Conservation (phyloP, 2,329 filamentous ascomycete species). For the Aspergillus japonicus region DNA sequence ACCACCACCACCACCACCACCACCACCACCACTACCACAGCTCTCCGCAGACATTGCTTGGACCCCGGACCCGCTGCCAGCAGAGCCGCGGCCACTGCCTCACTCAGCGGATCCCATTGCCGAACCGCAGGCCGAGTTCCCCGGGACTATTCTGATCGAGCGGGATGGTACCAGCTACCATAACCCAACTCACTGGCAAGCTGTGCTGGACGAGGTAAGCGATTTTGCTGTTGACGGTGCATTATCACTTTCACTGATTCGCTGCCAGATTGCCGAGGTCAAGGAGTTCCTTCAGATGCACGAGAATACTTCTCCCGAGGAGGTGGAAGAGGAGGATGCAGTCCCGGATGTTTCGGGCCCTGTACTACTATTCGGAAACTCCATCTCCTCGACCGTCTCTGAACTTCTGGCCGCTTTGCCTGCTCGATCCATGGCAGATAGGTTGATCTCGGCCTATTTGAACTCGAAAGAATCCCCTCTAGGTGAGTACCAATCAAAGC, state of each 20-base stretch:
- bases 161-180: slow-evolving; percentile 22
- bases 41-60: background rate
- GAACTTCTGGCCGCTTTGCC: slow-evolving; percentile 29
- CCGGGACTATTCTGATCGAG: slow-evolving; percentile 20
- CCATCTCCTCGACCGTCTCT: slow-evolving; percentile 13
- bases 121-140: background rate
- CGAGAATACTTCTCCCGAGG: slow-evolving; percentile 9
- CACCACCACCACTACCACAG: background rate
- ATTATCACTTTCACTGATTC: background rate
- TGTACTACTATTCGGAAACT: slow-evolving; percentile 19
- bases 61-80: background rate
- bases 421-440: slow-evolving; percentile 21
- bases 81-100: background rate
- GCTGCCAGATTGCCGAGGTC: slow-evolving; percentile 22
- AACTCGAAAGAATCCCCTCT: slow-evolving; percentile 25
- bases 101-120: background rate
- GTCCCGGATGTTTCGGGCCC: slow-evolving; percentile 15
- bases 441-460: slow-evolving; percentile 25
- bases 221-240: background rate
- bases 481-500: slow-evolving; percentile 20
- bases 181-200: slow-evolving; percentile 24
- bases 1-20: background rate
- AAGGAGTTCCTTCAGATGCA: slow-evolving; percentile 19
- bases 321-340: slow-evolving; percentile 12
- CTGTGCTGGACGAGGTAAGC: slow-evolving; percentile 24